These are phyloP conservation scores for Colletotrichum horii DNA, from an alignment of 2,329 filamentous ascomycete genomes.

Conservation along the genomic window DNA sequence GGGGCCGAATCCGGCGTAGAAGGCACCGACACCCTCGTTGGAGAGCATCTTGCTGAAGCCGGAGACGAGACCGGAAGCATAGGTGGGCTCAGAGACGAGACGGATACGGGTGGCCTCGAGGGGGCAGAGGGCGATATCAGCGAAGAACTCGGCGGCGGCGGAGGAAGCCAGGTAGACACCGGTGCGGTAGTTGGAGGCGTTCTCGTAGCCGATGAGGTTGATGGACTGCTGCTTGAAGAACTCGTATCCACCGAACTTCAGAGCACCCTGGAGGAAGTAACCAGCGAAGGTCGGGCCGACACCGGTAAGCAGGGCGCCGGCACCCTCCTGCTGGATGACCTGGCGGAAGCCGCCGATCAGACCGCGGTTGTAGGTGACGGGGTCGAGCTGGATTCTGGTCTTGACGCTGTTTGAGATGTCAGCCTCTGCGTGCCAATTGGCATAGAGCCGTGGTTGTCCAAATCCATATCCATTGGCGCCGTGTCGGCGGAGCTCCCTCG, in stretches of 20 bases:
- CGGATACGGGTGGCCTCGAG: conserved; percentile 93
- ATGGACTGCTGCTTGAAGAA: conserved; percentile 95
- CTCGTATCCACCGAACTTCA: conserved; percentile 95
- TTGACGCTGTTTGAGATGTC: conserved; percentile 71
- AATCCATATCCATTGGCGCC: background rate
- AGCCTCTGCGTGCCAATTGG: background rate
- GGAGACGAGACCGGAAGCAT: conserved; percentile 78
- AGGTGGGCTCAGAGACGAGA: conserved; percentile 87
- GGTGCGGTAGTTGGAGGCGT: conserved; percentile 78
- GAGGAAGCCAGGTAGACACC: conserved; percentile 79
- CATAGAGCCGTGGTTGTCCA: background rate
- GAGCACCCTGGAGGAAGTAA: conserved; percentile 92
- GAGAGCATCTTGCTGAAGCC: conserved; percentile 85
- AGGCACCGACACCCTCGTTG: conserved; percentile 82
- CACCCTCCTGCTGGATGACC: conserved; percentile 84
- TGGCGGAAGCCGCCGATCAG: conserved; percentile 86
- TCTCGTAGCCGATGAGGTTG: conserved; percentile 78
- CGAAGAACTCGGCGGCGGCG: conserved; percentile 70
- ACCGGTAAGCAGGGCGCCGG: conserved; percentile 84
- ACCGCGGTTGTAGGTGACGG: conserved; percentile 85
- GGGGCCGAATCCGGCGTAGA: conserved; percentile 91
- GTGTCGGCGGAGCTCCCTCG: background rate
- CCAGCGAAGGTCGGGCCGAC: conserved; percentile 85
- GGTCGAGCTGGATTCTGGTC: conserved; percentile 94
- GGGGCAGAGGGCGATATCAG: conserved; percentile 85